A percentile compares a stretch with the other conserved stretches of the same genome.
Conservation (phyloP, 2,329 filamentous ascomycete genomes). For the Penicillium corylophilum region DNA sequence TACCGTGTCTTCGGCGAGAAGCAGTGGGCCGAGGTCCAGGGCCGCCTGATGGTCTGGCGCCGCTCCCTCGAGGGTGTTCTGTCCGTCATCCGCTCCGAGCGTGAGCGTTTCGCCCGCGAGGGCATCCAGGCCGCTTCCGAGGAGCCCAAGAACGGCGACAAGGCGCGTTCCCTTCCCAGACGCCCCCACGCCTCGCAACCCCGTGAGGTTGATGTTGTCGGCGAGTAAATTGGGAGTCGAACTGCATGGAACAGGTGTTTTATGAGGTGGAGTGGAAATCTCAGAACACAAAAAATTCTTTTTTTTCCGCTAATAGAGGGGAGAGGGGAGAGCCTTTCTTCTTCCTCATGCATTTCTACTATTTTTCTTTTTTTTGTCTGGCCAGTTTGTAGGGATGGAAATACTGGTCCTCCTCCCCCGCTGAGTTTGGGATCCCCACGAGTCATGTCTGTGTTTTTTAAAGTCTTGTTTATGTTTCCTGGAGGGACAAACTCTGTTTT, state of each 20-base stretch:
- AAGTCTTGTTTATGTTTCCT: conserved; percentile 21
- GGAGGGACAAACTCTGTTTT: conserved; percentile 17
- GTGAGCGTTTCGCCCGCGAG: conserved; percentile 74
- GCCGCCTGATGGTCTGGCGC: conserved; percentile 87
- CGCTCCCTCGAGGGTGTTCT: conserved; percentile 76
- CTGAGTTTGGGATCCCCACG: conserved; percentile 27
- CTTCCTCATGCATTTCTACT: conserved; percentile 19
- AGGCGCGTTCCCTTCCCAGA: conserved; percentile 32
- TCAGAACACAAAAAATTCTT: conserved; percentile 20
- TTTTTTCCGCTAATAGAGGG: conserved; percentile 25
- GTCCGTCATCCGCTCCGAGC: conserved; percentile 73
- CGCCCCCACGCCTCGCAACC: conserved; percentile 30
- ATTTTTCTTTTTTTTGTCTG: conserved; percentile 16
- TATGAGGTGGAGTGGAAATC: conserved; percentile 21
- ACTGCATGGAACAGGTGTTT: conserved; percentile 24
- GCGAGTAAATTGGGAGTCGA: conserved; percentile 20
- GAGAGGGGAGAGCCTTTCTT: conserved; percentile 14
- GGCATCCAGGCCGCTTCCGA: conserved; percentile 60
- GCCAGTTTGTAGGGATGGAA: conserved; percentile 23
- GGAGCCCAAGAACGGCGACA: conserved; percentile 31
- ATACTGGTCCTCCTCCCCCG: conserved; percentile 19
- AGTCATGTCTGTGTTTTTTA: conserved; percentile 29
- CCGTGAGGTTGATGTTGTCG: conserved; percentile 39
- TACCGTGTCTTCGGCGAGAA: conserved; percentile 97
- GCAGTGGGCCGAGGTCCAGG: conserved; percentile 95